Conservation (phyloP, 495 filamentous ascomycete species). For the Penicillium egyptiacum region DNA sequence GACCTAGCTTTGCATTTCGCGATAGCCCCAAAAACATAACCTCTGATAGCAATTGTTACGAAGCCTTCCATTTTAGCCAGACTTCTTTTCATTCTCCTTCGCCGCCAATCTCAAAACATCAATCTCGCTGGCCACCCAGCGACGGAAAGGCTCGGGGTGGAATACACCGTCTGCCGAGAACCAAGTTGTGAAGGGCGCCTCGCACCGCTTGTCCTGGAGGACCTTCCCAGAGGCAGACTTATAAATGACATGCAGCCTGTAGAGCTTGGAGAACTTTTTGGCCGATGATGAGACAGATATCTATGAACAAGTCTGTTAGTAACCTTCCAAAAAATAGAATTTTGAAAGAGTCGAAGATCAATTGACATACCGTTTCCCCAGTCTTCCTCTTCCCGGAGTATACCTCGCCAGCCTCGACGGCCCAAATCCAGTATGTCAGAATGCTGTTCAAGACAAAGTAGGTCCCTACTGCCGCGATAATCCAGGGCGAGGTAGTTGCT, state of each 20-base stretch:
- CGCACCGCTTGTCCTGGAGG: conserved; percentile 52
- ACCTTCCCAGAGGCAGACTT: conserved; percentile 49
- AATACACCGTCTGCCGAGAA: conserved; percentile 82
- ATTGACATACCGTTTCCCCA: conserved; percentile 51
- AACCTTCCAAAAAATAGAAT: not conserved
- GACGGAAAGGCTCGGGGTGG: conserved; percentile 78
- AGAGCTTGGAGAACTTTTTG: conserved; percentile 75
- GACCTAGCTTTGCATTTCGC: not conserved
- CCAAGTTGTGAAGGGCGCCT: conserved; percentile 78
- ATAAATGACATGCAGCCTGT: conserved; percentile 66
- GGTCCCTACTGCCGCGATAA: conserved; percentile 65
- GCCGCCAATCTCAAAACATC: conserved; percentile 67
- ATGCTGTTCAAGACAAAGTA: conserved; percentile 80
- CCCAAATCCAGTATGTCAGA: conserved; percentile 84
- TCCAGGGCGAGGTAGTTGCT: conserved; percentile 69
- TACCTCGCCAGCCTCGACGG: conserved; percentile 75
- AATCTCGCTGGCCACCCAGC: conserved; percentile 70
- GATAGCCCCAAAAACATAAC: not conserved
- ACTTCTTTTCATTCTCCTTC: conserved; percentile 52
- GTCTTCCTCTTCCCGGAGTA: conserved; percentile 67
- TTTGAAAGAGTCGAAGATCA: not conserved
- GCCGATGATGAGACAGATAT: conserved; percentile 65
- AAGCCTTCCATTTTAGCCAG: conserved; percentile 8
- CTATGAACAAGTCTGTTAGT: conserved; percentile 35
- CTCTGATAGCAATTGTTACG: not conserved